Evolutionary conservation across 1,139 yeast genomes (phyloP), one percentile per base, ranked within the genome.

Genomic region (Suhomyces yuchorum): DNA sequence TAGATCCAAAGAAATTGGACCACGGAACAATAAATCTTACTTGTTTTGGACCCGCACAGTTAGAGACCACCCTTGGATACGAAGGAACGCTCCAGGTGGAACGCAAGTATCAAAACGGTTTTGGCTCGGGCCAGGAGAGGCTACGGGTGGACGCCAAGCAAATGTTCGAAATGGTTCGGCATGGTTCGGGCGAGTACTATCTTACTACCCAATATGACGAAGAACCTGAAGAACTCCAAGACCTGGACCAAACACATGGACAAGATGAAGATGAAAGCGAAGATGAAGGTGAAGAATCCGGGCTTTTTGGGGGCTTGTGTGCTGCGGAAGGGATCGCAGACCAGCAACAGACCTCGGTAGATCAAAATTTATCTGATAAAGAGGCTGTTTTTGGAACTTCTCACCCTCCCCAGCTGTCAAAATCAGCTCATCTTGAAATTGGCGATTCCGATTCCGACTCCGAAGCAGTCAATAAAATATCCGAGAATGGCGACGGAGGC

Each of bases 181-280:
- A 55, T 3, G 82, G 80, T 0, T 75, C 74, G 9, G 73, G 68
- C 22, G 68, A 68, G 1, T 73, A 76, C 51, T 85, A 85, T 54
- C 68, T 85, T 58, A 85, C 91, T 0, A 85, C 92, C 0, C 92
- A 85, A 54, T 85, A 85, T 59, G 43, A 68, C 63, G 65, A 66
- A 2, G 61, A 53, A 1, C 7, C 4, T 20, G 50, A 23, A 3
- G n/a, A n/a, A n/a, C n/a, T n/a, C n/a, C n/a, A n/a, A n/a, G n/a
- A n/a, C n/a, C n/a, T n/a, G n/a, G n/a, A n/a, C n/a, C n/a, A n/a
- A n/a, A n/a, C n/a, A n/a, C n/a, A n/a, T n/a, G 46, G 33, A 9
- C 35, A 28, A 1, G 47, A 42, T 9, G 51, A 38, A 4, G 41
- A 24, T 9, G 46, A 33, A 15, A 40, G 22, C 18, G 46, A 34